Percentiles rank a stretch among this genome's conserved stretches.
Evolutionary conservation across 495 filamentous ascomycete genomes (phyloP).

Genomic region (Lasiosphaeria ovina): DNA sequence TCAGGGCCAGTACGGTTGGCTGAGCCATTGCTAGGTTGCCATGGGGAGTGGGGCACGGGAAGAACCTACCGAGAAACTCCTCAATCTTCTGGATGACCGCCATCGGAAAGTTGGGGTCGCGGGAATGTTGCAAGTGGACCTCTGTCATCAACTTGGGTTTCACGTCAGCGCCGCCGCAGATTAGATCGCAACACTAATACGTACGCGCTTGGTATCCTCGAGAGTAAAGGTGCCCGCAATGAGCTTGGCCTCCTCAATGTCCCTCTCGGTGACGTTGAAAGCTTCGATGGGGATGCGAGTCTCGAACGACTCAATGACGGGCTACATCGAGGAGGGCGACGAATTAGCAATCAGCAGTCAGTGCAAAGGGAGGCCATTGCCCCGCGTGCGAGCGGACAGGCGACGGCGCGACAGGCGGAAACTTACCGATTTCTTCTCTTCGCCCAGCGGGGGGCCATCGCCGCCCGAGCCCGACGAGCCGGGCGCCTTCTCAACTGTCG

Average conservation of each 20-base stretch:
- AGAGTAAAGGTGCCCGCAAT: slow-evolving; percentile 32
- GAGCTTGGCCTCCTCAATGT: slow-evolving; percentile 34
- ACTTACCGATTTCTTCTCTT: slow-evolving; percentile 20
- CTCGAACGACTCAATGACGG: slow-evolving; percentile 15
- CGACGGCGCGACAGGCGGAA: background rate
- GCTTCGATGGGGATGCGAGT: slow-evolving; percentile 1
- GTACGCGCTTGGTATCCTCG: slow-evolving; percentile 28
- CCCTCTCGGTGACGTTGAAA: slow-evolving; percentile 32
- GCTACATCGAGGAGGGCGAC: background rate
- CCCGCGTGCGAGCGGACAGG: background rate
- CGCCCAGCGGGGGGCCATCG: background rate
- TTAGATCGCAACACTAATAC: background rate
- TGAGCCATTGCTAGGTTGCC: background rate
- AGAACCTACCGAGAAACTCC: slow-evolving; percentile 24
- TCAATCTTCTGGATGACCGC: slow-evolving; percentile 34
- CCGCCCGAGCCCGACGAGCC: slow-evolving; percentile 13
- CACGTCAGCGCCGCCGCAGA: background rate
- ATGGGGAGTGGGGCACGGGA: background rate
- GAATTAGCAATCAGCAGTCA: background rate
- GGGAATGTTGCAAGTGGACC: slow-evolving; percentile 27
- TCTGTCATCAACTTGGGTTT: slow-evolving; percentile 20
- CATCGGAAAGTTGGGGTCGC: slow-evolving; percentile 39
- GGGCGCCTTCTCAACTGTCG: slow-evolving; percentile 12
- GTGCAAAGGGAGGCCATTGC: background rate
- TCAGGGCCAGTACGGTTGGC: too few species aligned